Evolutionary conservation across 2,329 filamentous ascomycete genomes (phyloP).

Genomic region (Aspergillus bombycis): DNA sequence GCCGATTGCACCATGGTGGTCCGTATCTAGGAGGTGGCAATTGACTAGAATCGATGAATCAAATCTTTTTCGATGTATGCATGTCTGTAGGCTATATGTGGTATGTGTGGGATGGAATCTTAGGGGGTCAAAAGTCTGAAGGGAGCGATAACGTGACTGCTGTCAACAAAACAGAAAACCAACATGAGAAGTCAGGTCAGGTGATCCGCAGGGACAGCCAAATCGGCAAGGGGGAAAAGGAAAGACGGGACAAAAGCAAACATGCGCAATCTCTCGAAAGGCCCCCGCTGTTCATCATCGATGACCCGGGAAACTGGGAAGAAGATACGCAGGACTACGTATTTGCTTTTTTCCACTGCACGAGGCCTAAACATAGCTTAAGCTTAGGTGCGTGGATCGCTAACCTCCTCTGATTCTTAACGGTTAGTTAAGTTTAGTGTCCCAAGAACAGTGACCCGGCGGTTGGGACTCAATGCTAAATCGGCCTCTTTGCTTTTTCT

Average conservation of each 20-base stretch:
- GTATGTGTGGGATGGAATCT: not conserved
- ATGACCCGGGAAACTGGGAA: slow-evolving; percentile 19
- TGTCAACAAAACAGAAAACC: not conserved
- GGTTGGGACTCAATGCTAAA: slow-evolving; percentile 9
- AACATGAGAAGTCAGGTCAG: slow-evolving; percentile 6
- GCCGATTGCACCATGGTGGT: slow-evolving; percentile 4
- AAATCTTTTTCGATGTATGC: not conserved
- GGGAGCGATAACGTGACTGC: not conserved
- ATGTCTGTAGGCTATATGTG: not conserved
- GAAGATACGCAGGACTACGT: slow-evolving; percentile 14
- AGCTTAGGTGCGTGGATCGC: slow-evolving; percentile 29
- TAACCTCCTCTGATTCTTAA: slow-evolving; percentile 1
- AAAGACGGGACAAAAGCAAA: slow-evolving; percentile 12
- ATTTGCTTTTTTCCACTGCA: slow-evolving; percentile 16
- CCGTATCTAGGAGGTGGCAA: slow-evolving; percentile 6
- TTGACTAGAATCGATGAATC: not conserved
- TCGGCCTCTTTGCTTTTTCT: slow-evolving; percentile 22
- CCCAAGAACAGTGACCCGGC: slow-evolving; percentile 8
- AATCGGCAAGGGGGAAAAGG: not conserved
- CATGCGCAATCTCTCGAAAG: not conserved
- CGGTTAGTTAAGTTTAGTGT: slow-evolving; percentile 18
- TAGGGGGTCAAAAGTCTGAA: not conserved
- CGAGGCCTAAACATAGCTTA: slow-evolving; percentile 30
- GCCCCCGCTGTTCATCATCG: slow-evolving; percentile 16
- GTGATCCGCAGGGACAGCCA: slow-evolving; percentile 8